Percentiles rank a stretch among this genome's conserved stretches.
Evolutionary conservation across 2,329 filamentous ascomycete species (phyloP).

Genomic region (Aspergillus sp.): DNA sequence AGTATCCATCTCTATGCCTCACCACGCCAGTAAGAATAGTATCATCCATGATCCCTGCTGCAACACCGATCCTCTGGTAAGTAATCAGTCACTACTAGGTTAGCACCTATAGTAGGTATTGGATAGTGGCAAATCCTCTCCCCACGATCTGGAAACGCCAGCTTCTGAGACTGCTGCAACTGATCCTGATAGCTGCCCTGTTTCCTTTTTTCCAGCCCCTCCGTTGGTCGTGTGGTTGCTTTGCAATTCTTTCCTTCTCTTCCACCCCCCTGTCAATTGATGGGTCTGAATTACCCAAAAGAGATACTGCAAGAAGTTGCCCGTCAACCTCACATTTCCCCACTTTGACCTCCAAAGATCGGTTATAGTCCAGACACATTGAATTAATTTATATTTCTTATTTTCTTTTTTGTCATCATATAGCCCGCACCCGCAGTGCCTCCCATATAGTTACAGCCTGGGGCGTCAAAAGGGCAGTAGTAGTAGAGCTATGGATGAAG

Average conservation of each 20-base stretch:
- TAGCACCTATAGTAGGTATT: constrained; percentile 3
- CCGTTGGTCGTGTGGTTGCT: constrained; percentile 7
- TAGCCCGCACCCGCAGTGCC: background rate
- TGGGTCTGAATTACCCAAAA: constrained; percentile 23
- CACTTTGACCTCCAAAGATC: constrained; percentile 7
- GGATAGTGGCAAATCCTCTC: constrained; percentile 28
- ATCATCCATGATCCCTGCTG: constrained; percentile 16
- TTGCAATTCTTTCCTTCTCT: constrained; percentile 7
- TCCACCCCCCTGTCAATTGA: constrained; percentile 13
- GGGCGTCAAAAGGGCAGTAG: too few relatives aligned
- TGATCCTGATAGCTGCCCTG: constrained; percentile 10
- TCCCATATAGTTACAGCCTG: background rate
- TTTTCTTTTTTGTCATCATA: background rate
- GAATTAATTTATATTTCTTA: background rate
- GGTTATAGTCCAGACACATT: background rate
- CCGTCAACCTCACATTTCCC: constrained; percentile 5
- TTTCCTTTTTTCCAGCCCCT: constrained; percentile 12
- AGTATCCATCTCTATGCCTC: constrained; percentile 17
- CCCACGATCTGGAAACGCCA: constrained; percentile 31
- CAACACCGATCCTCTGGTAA: constrained; percentile 22
- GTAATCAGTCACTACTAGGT: constrained; percentile 10
- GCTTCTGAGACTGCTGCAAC: constrained; percentile 4
- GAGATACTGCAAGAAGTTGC: constrained; percentile 18
- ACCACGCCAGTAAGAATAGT: constrained; percentile 12
- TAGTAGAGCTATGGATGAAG: background rate